phyloP scores from a whole-genome alignment of 2,329 filamentous ascomycete genomes.

The Fusarium sp. region DNA sequence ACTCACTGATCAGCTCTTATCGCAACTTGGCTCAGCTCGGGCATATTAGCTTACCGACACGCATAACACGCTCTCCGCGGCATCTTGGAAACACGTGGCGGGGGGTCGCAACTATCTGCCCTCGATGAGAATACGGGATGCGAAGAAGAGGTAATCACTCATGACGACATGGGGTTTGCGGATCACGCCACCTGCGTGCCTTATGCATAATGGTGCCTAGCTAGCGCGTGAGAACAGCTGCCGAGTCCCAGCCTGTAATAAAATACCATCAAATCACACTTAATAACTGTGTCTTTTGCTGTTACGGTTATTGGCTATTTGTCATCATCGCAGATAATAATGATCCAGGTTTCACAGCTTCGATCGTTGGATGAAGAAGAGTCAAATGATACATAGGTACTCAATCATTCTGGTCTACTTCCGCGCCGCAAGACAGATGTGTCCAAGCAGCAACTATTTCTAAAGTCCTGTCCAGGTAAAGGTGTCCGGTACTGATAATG shows the following conservation, averaged over 20 bases:
- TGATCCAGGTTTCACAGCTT: background rate
- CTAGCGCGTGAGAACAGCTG: background rate
- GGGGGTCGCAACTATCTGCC: background rate
- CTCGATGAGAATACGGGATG: background rate
- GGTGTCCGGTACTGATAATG: background rate
- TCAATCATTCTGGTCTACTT: background rate
- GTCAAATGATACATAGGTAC: background rate
- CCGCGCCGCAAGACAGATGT: background rate
- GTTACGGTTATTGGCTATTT: no score
- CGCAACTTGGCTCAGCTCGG: background rate
- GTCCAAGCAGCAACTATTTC: background rate
- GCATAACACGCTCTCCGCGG: background rate
- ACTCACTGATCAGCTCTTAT: background rate
- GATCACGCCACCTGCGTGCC: background rate
- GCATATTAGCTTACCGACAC: background rate
- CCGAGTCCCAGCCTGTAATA: background rate
- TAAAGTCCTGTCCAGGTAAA: background rate
- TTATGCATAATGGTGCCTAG: background rate
- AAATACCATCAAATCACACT: background rate
- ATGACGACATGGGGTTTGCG: background rate
- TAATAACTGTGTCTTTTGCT: no score
- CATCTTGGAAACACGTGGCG: background rate
- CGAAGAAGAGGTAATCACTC: background rate
- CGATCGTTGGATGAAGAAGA: background rate
- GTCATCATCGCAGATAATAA: no score